A percentile compares a stretch with the other conserved stretches of the same genome.
phyloP scores from a whole-genome alignment of 768 basidiomycete species.

The Mycena haematopus region DNA sequence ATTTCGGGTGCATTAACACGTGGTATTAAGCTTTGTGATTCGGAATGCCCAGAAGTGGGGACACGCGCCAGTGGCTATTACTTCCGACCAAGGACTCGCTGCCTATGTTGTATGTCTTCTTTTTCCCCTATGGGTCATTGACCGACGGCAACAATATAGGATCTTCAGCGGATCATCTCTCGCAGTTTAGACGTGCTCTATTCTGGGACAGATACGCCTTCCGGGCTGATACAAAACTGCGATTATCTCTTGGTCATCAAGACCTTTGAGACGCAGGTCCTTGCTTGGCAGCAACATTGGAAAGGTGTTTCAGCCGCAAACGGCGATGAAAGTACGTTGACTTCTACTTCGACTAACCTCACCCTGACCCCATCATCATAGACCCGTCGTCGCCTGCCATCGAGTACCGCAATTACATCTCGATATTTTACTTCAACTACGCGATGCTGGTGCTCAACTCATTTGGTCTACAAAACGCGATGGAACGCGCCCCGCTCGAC shows the following conservation, averaged over 20 bases:
- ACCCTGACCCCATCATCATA: slow-evolving; percentile 17
- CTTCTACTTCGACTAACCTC: background rate
- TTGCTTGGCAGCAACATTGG: slow-evolving; percentile 66
- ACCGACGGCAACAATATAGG: slow-evolving; percentile 46
- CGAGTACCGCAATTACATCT: slow-evolving; percentile 58
- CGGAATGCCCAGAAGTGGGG: slow-evolving; percentile 83
- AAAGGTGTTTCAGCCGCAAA: slow-evolving; percentile 41
- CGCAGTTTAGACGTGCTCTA: slow-evolving; percentile 91
- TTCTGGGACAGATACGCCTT: slow-evolving; percentile 77
- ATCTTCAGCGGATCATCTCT: slow-evolving; percentile 88
- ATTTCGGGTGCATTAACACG: slow-evolving; percentile 19
- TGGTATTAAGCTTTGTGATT: slow-evolving; percentile 74
- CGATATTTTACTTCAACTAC: slow-evolving; percentile 85
- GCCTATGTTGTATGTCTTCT: slow-evolving; percentile 72
- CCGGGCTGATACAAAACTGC: slow-evolving; percentile 82
- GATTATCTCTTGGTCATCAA: slow-evolving; percentile 88
- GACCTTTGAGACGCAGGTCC: slow-evolving; percentile 81
- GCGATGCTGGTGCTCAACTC: slow-evolving; percentile 90
- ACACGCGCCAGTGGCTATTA: slow-evolving; percentile 63
- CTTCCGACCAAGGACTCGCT: slow-evolving; percentile 72
- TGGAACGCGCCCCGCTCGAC: slow-evolving; percentile 76
- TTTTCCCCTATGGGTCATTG: slow-evolving; percentile 3
- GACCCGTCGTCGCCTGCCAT: slow-evolving; percentile 34
- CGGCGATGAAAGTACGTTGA: slow-evolving; percentile 35
- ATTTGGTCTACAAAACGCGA: slow-evolving; percentile 95